These are phyloP conservation scores for Sphagnum tenellum DNA, from an alignment of 225 moss, liverwort and hornwort species.

Conservation along the genomic window DNA sequence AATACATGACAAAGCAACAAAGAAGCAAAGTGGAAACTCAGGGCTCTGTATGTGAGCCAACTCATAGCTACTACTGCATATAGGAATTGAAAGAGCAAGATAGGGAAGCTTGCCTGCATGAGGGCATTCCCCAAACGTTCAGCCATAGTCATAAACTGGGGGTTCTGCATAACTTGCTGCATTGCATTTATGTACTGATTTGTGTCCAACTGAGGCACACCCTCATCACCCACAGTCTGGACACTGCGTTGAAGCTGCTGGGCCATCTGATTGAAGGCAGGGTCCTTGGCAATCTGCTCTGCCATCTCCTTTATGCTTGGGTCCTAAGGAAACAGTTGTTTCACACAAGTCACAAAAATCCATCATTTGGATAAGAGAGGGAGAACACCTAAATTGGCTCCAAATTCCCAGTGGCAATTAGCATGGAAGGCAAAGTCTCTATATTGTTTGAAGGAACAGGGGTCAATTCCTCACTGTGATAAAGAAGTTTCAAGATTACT, in stretches of 20 bases:
- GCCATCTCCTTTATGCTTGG: constrained; percentile 99
- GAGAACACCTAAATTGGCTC: neutral
- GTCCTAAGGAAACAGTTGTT: constrained; percentile 36
- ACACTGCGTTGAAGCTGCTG: constrained; percentile 91
- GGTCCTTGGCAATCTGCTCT: constrained; percentile 97
- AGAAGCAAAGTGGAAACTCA: no score
- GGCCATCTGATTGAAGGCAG: constrained; percentile 98
- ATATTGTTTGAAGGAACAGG: no score
- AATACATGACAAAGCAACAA: no score
- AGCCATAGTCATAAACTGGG: constrained; percentile 99
- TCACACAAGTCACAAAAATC: neutral
- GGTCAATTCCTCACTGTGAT: no score
- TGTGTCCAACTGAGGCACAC: constrained; percentile 78
- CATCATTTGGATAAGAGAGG: neutral
- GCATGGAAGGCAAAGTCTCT: neutral
- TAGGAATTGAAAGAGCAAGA: neutral
- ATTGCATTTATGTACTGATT: constrained; percentile 90
- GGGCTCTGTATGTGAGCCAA: no score
- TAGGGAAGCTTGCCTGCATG: constrained; percentile 61
- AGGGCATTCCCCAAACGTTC: constrained; percentile 97
- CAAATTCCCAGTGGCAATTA: neutral
- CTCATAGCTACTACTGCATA: no score
- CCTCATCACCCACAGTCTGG: constrained; percentile 66
- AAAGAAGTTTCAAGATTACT: no score
- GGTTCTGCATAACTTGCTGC: constrained; percentile 99